Conservation (phyloP, 306 rosid species). For the Psophocarpus tetragonolobus region DNA sequence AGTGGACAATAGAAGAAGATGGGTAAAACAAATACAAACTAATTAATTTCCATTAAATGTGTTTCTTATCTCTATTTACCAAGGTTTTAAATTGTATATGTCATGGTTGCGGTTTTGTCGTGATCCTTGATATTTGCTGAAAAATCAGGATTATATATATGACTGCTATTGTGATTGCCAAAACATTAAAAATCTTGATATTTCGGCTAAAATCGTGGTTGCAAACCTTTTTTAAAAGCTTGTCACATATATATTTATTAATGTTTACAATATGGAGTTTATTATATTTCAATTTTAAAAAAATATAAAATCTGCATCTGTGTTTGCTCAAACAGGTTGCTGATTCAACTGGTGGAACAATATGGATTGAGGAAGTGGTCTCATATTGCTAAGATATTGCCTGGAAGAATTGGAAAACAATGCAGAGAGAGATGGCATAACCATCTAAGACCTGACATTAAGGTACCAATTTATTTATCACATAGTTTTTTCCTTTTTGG, state of each 20-base stretch:
- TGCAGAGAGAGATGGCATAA: conserved; percentile 98
- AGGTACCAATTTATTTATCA: conserved; percentile 46
- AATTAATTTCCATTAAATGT: background rate
- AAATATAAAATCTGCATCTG: background rate
- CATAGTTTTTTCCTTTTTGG: background rate
- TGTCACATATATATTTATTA: background rate
- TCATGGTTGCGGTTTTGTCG: background rate
- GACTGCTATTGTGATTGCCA: background rate
- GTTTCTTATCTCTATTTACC: background rate
- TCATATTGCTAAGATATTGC: conserved; percentile 74
- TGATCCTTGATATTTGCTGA: background rate
- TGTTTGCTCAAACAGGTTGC: conserved; percentile 45
- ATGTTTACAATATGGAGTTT: background rate
- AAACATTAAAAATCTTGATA: background rate
- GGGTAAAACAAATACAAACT: conserved; percentile 42
- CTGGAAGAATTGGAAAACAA: conserved; percentile 91
- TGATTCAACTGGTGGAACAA: conserved; percentile 76
- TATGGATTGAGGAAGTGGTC: conserved; percentile 93
- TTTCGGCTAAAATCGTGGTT: too few species aligned
- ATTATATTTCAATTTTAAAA: background rate
- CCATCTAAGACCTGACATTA: conserved; percentile 87
- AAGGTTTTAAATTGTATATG: background rate
- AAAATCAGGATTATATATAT: background rate
- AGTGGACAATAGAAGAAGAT: conserved; percentile 90
- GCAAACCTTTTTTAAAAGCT: background rate